Evolutionary conservation across 2,329 filamentous ascomycete genomes (phyloP).

Genomic region (Apiospora pterosperma): DNA sequence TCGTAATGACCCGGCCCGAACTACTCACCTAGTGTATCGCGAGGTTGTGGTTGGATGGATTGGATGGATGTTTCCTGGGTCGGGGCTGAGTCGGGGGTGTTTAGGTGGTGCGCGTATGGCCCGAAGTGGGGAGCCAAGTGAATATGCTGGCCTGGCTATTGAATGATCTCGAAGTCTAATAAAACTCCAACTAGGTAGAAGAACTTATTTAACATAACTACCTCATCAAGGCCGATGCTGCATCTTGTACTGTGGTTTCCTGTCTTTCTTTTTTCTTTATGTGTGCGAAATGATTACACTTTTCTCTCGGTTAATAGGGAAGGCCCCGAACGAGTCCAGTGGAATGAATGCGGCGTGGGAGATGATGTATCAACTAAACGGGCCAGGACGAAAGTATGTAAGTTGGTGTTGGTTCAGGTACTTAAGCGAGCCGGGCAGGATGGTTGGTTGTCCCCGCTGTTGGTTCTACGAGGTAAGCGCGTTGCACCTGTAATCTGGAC

Average conservation of each 20-base stretch:
- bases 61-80: neutral
- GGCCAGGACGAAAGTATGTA: neutral
- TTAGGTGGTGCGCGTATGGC: neutral
- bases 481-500: neutral
- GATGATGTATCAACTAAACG: no score
- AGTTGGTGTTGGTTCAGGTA: neutral
- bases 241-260: no score
- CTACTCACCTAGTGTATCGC: conserved; percentile 1
- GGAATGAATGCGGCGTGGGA: neutral
- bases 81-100: neutral
- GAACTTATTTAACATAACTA: neutral
- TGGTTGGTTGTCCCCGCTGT: neutral
- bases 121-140: neutral
- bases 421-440: neutral
- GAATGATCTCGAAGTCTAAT: neutral
- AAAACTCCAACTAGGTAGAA: neutral
- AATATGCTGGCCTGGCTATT: neutral
- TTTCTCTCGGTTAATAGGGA: neutral
- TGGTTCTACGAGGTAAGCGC: neutral
- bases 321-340: neutral
- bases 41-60: neutral
- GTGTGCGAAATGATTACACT: neutral
- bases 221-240: neutral
- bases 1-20: neutral
- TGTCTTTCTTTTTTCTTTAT: neutral